Percentiles rank a stretch among this genome's conserved stretches.
Conservation (phyloP, 768 basidiomycete species). For the Pholiota molesta region DNA sequence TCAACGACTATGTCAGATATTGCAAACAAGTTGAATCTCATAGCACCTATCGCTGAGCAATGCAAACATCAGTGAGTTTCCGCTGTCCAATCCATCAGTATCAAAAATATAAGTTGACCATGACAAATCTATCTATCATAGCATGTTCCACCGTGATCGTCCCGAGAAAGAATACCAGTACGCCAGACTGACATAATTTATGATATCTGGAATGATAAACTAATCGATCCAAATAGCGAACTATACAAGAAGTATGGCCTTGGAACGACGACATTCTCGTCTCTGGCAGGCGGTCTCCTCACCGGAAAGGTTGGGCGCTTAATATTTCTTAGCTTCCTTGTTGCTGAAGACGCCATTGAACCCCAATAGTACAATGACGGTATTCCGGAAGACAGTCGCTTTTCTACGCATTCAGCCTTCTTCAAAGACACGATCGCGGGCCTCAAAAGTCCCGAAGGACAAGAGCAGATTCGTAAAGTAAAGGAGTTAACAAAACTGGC, state of each 20-base stretch:
- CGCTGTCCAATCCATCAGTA: not conserved
- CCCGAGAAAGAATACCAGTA: slow-evolving; percentile 79
- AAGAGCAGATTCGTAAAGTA: slow-evolving; percentile 71
- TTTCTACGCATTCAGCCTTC: slow-evolving; percentile 53
- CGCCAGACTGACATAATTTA: slow-evolving; percentile 17
- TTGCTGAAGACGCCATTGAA: not conserved
- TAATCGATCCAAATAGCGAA: slow-evolving; percentile 34
- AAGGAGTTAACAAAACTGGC: slow-evolving; percentile 66
- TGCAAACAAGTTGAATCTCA: slow-evolving; percentile 65
- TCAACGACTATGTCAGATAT: slow-evolving; percentile 44
- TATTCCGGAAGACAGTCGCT: slow-evolving; percentile 74
- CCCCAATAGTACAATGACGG: slow-evolving; percentile 64
- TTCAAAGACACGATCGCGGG: slow-evolving; percentile 57
- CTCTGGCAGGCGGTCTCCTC: slow-evolving; percentile 70
- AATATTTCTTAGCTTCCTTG: not conserved
- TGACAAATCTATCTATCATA: slow-evolving; percentile 31
- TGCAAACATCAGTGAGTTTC: slow-evolving; percentile 61
- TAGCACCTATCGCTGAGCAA: slow-evolving; percentile 76
- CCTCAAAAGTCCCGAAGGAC: slow-evolving; percentile 60
- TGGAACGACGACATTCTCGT: slow-evolving; percentile 77
- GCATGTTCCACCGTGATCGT: slow-evolving; percentile 78
- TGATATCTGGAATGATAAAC: not conserved
- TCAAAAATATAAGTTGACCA: too few relatives aligned
- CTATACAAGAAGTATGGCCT: slow-evolving; percentile 68
- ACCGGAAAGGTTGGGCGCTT: slow-evolving; percentile 63